These are phyloP conservation scores for Lichtheimia hyalospora DNA, from an alignment of 371 early-diverging fungal species.

Conservation along the genomic window DNA sequence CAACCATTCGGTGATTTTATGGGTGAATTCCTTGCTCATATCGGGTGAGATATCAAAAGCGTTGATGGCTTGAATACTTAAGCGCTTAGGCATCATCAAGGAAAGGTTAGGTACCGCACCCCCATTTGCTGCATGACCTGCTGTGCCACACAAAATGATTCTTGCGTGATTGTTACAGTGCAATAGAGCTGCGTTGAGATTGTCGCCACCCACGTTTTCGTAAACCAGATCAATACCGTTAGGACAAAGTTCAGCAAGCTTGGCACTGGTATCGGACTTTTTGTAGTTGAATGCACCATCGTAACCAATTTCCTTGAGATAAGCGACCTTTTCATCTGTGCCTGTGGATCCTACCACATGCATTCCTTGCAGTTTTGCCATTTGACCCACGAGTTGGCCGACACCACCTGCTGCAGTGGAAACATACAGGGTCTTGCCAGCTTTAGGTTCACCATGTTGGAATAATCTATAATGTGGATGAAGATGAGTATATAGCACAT, in stretches of 20 bases:
- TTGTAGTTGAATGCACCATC: constrained; percentile 87
- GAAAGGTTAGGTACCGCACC: no score
- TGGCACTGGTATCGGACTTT: constrained; percentile 45
- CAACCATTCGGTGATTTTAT: no score
- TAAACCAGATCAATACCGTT: constrained; percentile 75
- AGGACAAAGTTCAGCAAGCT: constrained; percentile 51
- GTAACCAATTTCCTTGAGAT: constrained; percentile 59
- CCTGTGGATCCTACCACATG: constrained; percentile 78
- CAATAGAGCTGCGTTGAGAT: constrained; percentile 62
- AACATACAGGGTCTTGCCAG: constrained; percentile 52
- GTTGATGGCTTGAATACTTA: no score
- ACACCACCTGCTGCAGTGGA: constrained; percentile 59
- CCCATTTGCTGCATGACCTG: no score
- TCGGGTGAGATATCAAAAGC: no score
- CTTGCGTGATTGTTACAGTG: constrained; percentile 54
- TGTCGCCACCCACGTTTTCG: constrained; percentile 73
- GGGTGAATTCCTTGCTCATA: no score
- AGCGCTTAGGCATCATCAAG: no score
- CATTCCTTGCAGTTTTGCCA: constrained; percentile 67
- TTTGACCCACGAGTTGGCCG: constrained; percentile 60
- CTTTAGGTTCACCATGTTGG: constrained; percentile 27
- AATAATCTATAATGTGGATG: constrained; percentile 10
- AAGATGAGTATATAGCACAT: not conserved
- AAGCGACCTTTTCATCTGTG: constrained; percentile 72
- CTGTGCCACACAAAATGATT: constrained; percentile 39